Percentiles rank a stretch among this genome's conserved stretches.
Evolutionary conservation across 768 basidiomycete genomes (phyloP).

Genomic region (Collybiopsis confluens): DNA sequence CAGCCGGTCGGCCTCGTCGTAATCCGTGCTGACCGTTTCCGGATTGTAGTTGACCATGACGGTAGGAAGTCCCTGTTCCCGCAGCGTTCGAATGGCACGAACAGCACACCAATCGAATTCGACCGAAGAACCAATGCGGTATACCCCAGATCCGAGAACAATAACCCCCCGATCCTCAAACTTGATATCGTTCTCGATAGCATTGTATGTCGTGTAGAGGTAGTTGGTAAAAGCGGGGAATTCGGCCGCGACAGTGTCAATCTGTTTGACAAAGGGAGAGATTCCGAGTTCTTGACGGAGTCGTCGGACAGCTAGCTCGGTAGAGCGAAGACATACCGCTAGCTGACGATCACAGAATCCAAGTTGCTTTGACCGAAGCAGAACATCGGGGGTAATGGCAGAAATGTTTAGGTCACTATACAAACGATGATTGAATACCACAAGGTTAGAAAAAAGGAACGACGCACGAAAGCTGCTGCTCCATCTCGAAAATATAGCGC

Average conservation of each 20-base stretch:
- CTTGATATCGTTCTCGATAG: slow-evolving; percentile 84
- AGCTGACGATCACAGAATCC: slow-evolving; percentile 96
- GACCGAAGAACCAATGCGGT: slow-evolving; percentile 97
- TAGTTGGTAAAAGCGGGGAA: slow-evolving; percentile 99
- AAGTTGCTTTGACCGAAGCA: slow-evolving; percentile 85
- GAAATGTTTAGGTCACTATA: slow-evolving; percentile 60
- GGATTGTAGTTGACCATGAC: slow-evolving; percentile 99
- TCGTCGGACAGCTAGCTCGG: slow-evolving; percentile 88
- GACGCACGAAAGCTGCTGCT: slow-evolving; percentile 69
- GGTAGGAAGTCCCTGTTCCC: slow-evolving; percentile 90
- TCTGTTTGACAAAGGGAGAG: slow-evolving; percentile 94
- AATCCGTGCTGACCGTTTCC: slow-evolving; percentile 98
- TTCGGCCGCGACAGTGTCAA: slow-evolving; percentile 97
- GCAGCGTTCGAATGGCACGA: slow-evolving; percentile 91
- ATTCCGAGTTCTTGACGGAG: slow-evolving; percentile 82
- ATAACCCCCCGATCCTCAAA: slow-evolving; percentile 94
- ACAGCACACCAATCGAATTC: slow-evolving; percentile 99
- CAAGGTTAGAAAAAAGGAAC: not conserved
- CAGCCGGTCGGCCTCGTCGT: slow-evolving; percentile 95
- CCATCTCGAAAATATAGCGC: slow-evolving; percentile 78
- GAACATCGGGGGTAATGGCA: slow-evolving; percentile 53
- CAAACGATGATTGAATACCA: too few relatives aligned
- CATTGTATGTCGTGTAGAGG: slow-evolving; percentile 97
- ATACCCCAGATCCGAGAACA: slow-evolving; percentile 97
- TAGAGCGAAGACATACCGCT: slow-evolving; percentile 78